Percentiles rank a stretch among this genome's conserved stretches.
Conservation (phyloP, 1,139 yeast genomes). For the Yamadazyma epiphylla region DNA sequence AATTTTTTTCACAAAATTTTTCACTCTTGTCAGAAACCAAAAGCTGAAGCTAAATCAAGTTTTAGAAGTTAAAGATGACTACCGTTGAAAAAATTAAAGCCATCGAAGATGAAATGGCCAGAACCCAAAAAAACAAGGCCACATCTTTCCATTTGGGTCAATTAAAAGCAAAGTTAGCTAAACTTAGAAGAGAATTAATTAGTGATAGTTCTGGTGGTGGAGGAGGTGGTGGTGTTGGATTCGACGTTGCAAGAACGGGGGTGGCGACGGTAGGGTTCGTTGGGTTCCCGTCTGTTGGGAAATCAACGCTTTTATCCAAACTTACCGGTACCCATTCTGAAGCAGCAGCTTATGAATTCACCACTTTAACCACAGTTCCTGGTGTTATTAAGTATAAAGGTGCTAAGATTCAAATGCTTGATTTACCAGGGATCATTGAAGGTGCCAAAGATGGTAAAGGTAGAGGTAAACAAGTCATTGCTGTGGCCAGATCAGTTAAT, state of each 20-base stretch:
- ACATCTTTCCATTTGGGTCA: conserved; percentile 96
- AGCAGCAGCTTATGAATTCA: conserved; percentile 96
- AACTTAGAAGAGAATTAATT: conserved; percentile 84
- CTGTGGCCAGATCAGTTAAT: conserved; percentile 95
- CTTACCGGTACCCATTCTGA: conserved; percentile 95
- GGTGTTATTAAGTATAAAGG: conserved; percentile 95
- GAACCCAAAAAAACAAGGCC: conserved; percentile 93
- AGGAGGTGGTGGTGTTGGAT: conserved; percentile 88
- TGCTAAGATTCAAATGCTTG: conserved; percentile 96
- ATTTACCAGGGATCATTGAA: conserved; percentile 97
- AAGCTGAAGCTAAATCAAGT: no score
- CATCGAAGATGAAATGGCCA: conserved; percentile 95
- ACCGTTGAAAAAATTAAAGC: conserved; percentile 87
- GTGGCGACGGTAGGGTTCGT: conserved; percentile 96
- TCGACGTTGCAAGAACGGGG: conserved; percentile 97
- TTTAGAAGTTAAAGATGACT: no score
- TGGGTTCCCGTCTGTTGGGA: conserved; percentile 99
- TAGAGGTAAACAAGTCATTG: conserved; percentile 98
- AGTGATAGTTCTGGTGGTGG: conserved; percentile 75
- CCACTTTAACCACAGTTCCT: conserved; percentile 95
- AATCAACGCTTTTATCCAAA: conserved; percentile 79
- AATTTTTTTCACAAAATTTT: conserved; percentile 1
- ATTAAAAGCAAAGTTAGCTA: conserved; percentile 92
- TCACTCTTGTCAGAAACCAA: no score
- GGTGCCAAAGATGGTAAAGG: conserved; percentile 99